These are phyloP conservation scores for Lyophyllum semitale DNA, from an alignment of 768 basidiomycete genomes.

Conservation along the genomic window DNA sequence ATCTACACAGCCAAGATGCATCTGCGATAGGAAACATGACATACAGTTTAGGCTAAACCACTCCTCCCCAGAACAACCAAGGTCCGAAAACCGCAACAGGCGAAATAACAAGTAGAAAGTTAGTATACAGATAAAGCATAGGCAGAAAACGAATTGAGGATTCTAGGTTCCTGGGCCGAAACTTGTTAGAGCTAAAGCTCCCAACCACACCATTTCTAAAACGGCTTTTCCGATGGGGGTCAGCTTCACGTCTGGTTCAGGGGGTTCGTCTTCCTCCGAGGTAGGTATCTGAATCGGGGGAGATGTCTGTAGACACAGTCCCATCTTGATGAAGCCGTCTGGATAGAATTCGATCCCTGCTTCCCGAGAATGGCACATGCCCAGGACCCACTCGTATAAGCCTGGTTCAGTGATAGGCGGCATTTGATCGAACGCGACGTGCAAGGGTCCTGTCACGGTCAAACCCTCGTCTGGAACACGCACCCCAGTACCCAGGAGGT, in stretches of 20 bases:
- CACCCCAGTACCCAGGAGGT: slow-evolving; percentile 72
- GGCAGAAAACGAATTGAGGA: background rate
- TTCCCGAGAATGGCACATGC: slow-evolving; percentile 61
- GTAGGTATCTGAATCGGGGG: slow-evolving; percentile 26
- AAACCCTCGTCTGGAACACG: slow-evolving; percentile 74
- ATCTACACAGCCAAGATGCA: background rate
- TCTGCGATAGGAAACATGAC: background rate
- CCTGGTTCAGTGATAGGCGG: slow-evolving; percentile 38
- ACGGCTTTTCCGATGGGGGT: slow-evolving; percentile 57
- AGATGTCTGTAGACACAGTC: slow-evolving; percentile 50
- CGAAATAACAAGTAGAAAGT: background rate
- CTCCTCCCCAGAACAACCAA: background rate
- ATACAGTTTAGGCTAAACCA: background rate
- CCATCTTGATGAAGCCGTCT: slow-evolving; percentile 76
- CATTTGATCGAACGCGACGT: slow-evolving; percentile 52
- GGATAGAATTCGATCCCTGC: slow-evolving; percentile 78
- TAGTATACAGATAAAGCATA: slow-evolving; percentile 1
- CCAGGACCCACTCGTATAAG: slow-evolving; percentile 51
- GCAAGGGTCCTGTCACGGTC: slow-evolving; percentile 60
- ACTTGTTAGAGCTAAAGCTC: slow-evolving; percentile 52
- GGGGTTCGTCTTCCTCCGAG: slow-evolving; percentile 41
- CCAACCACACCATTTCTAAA: slow-evolving; percentile 58
- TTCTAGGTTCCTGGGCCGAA: slow-evolving; percentile 35
- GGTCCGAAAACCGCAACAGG: background rate
- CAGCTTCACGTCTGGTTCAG: slow-evolving; percentile 44